Conservation (phyloP, 306 rosid species). For the Cucumis cinereus region DNA sequence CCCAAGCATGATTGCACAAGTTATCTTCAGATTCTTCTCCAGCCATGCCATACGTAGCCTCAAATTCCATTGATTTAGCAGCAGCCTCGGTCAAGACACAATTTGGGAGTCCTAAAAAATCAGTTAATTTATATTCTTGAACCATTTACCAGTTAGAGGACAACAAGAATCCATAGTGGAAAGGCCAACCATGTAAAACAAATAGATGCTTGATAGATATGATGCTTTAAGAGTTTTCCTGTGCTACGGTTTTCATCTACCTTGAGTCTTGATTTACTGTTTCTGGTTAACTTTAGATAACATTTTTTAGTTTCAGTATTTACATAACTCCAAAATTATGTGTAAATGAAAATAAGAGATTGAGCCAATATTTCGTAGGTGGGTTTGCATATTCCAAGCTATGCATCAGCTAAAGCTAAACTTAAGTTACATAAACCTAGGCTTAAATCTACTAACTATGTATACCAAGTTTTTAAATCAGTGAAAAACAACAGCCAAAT, state of each 20-base stretch:
- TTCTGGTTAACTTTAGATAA: neutral
- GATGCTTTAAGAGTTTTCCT: neutral
- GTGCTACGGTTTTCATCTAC: neutral
- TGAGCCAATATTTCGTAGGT: neutral
- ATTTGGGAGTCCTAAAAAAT: constrained; percentile 40
- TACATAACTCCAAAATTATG: neutral
- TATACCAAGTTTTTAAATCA: neutral
- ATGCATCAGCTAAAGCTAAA: neutral
- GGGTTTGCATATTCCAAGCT: neutral
- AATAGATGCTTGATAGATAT: neutral
- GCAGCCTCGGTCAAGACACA: constrained; percentile 66
- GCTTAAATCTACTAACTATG: neutral
- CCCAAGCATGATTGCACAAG: constrained; percentile 19
- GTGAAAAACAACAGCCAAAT: neutral
- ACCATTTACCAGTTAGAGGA: neutral
- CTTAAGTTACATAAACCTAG: neutral
- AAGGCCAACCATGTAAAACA: neutral
- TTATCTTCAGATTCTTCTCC: constrained; percentile 10
- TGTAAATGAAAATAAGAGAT: neutral
- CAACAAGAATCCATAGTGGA: neutral
- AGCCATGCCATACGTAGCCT: constrained; percentile 57
- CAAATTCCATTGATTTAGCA: constrained; percentile 69
- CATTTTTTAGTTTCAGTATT: neutral
- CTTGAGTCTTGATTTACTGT: neutral
- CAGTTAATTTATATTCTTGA: neutral